Conservation (phyloP, 1,139 yeast genomes). For the Saccharomycopsis hybrid region DNA sequence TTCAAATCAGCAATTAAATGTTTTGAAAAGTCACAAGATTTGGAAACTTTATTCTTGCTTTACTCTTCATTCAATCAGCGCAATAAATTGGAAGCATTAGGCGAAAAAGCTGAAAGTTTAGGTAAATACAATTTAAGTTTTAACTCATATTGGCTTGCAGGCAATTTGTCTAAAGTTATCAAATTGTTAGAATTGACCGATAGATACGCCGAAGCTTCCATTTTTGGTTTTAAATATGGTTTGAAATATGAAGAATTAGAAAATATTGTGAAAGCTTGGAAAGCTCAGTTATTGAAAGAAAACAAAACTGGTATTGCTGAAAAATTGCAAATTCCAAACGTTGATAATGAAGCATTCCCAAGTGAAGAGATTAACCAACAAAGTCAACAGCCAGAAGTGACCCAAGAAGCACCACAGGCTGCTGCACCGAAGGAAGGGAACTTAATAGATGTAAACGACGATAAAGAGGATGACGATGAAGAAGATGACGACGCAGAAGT, state of each 20-base stretch:
- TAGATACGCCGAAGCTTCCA: constrained; percentile 77
- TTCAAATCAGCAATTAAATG: constrained; percentile 75
- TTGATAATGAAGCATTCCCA: constrained; percentile 7
- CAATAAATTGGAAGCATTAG: constrained; percentile 52
- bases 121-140: constrained; percentile 91
- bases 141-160: constrained; percentile 84
- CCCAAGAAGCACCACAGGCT: no score
- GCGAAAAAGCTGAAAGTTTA: constrained; percentile 52
- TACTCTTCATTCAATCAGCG: constrained; percentile 77
- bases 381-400: no score
- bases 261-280: constrained; percentile 59
- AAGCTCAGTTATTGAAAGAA: constrained; percentile 40
- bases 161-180: constrained; percentile 60
- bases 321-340: constrained; percentile 40
- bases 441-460: no score
- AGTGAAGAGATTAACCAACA: no score
- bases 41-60: constrained; percentile 73
- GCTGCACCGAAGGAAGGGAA: no score
- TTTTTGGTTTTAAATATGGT: constrained; percentile 73
- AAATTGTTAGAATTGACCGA: constrained; percentile 63
- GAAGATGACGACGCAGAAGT: no score
- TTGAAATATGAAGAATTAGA: constrained; percentile 39
- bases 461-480: no score
- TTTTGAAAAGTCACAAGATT: constrained; percentile 74
- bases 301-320: constrained; percentile 58